Base-by-base conservation (phyloP, 2,329 filamentous ascomycete species). In the Pseudogymnoascus sp. region DNA sequence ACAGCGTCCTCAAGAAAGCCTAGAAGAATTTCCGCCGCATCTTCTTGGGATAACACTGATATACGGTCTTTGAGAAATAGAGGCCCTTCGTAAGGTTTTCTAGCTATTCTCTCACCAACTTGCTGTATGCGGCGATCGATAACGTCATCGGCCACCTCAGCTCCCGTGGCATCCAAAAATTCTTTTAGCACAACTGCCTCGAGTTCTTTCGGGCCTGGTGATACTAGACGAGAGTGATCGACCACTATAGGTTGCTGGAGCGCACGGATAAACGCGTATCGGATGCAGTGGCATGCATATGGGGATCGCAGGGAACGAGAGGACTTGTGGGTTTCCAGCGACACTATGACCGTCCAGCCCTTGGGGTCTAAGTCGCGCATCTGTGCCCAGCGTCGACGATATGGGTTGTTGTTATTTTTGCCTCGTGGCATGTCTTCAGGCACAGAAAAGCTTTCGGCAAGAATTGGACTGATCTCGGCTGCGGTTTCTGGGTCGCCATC, bases 361-460 rank as follows among this genome's bases (percentile, higher is more conserved):
- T 12, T 12, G 23, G 42, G 21, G 12, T 25, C 42, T 14, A 47
- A 47, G 21, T 47, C 42, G 11, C 42, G 42, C 42, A 47, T 47
- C 42, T 47, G 5, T 23, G 42, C 5, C 42, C 42, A 47, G 12
- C 42, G 5, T 11, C 42, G 42, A 47, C 40, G 10, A 21, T 11
- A 42, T 12, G 18, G 42, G n/a, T 25, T 14, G 42, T 8, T 14
- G 42, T 5, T 7, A 14, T 47, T 12, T 5, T 7, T 14, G 42
- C 42, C 5, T 14, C 14, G 18, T 14, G 12, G 21, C 21, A 14
- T 14, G 25, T 25, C 3, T 47, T 47, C 2, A 3, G 63, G 65
- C 50, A 63, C 37, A 11, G 63, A 60, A 18, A 65, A 60, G n/a
- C 56, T 67, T 18, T 67, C 65, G 6, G 60, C 59, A 21, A 64